Evolutionary conservation across 164 flowering plant species (phyloP), one percentile per base, ranked within the genome.

Genomic region (Magnolia kwangsiensis): DNA sequence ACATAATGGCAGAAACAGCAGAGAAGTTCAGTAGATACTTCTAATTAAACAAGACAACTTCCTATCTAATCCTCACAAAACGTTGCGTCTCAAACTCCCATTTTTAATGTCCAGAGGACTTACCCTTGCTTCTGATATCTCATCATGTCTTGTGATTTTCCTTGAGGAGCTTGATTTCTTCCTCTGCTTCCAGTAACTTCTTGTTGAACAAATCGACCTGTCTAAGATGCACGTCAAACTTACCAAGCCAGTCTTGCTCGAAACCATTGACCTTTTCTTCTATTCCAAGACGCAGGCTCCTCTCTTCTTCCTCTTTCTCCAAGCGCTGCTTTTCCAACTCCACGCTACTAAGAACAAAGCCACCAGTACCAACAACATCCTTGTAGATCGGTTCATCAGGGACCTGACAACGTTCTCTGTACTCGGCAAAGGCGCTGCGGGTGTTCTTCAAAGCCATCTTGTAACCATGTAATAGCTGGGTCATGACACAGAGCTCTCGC

Each of bases 381-480:
- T 71, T 90, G 81, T 94, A 96, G 31, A 90, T 76, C 7, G 98
- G 91, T 70, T 90, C 95, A 72, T 85, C 92, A 68, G 78, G 85
- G 76, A 76, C 81, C 27, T 81, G 86, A 76, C n/a, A 76, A 0
- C 78, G 82, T 75, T 85, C 80, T 78, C 95, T 83, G 51, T 92
- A 94, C 59, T 94, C 96, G 37, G 85, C 59, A 74, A 94, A 94
- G 63, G 81, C 81, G 66, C 72, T 74, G 1, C 82, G 77, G n/a
- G 86, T 89, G 76, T 85, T 89, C 82, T 85, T 89, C 79, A 94
- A 78, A 59, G 94, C 97, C 82, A 84, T 90, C 74, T 87, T 91
- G 61, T 96, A 96, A 63, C 89, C 90, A 20, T 86, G 81, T 64
- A 92, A 63, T 6, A 94, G 82, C 67, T 82, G 81, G 50, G 71